phyloP scores from a whole-genome alignment of 768 basidiomycete genomes.

The Tricholoma terreum region DNA sequence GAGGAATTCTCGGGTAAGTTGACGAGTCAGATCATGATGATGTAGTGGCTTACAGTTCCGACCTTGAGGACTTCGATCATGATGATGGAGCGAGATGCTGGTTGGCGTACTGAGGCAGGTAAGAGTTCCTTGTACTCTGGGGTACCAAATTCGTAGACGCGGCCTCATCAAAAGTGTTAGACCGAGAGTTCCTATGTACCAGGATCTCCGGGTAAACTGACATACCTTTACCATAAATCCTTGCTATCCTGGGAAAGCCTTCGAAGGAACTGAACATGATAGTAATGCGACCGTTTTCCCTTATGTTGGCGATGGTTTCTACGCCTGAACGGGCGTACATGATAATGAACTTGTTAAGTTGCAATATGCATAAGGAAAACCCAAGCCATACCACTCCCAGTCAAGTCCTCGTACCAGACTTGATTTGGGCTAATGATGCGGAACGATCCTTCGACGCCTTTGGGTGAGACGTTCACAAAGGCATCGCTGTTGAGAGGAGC shows the following conservation, averaged over 20 bases:
- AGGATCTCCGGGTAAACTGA: neutral
- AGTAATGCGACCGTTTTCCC: conserved; percentile 61
- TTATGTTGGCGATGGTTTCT: conserved; percentile 46
- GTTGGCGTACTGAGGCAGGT: conserved; percentile 40
- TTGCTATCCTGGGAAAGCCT: conserved; percentile 53
- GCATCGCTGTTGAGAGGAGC: conserved; percentile 56
- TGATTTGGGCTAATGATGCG: conserved; percentile 49
- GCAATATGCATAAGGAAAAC: neutral
- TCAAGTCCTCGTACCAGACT: conserved; percentile 76
- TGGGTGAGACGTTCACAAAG: conserved; percentile 68
- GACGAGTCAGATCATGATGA: neutral
- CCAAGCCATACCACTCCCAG: conserved; percentile 56
- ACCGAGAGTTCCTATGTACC: neutral
- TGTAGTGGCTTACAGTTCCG: conserved; percentile 33
- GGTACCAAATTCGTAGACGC: conserved; percentile 59
- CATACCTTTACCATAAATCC: conserved; percentile 59
- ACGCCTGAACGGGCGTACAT: conserved; percentile 25
- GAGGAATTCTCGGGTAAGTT: neutral
- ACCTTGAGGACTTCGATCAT: conserved; percentile 61
- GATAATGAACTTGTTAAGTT: neutral
- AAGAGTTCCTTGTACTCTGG: conserved; percentile 56
- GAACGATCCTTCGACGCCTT: conserved; percentile 58
- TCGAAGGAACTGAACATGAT: conserved; percentile 63
- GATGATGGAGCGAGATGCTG: conserved; percentile 60
- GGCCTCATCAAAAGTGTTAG: conserved; percentile 34